Evolutionary conservation across 164 flowering plant species (phyloP).

Genomic region (Amborella trichopoda): DNA sequence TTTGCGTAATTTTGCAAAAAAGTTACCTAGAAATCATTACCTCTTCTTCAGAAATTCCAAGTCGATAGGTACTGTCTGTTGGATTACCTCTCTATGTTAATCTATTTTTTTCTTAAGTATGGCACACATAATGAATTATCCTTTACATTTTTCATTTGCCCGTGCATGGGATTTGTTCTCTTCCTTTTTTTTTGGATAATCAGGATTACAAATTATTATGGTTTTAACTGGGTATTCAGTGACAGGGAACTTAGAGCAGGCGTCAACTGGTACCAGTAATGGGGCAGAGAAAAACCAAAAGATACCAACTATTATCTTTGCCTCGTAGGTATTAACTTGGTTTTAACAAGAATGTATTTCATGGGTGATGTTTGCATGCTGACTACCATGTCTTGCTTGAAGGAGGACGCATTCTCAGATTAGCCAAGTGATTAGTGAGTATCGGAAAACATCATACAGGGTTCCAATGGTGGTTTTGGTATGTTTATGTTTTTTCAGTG

Average conservation of each 20-base stretch:
- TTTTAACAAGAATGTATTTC: background rate
- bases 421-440: constrained; percentile 80
- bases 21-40: too few relatives aligned
- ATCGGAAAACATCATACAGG: constrained; percentile 73
- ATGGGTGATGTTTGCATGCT: constrained; percentile 1
- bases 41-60: too few relatives aligned
- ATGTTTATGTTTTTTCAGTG: constrained; percentile 11
- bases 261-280: constrained; percentile 18
- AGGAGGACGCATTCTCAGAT: constrained; percentile 98
- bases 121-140: too few relatives aligned
- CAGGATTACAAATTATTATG: too few relatives aligned
- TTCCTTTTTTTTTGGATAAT: too few relatives aligned
- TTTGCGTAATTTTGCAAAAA: too few relatives aligned
- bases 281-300: constrained; percentile 28
- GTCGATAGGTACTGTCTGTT: too few relatives aligned
- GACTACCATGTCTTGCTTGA: constrained; percentile 4
- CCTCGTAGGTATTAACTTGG: constrained; percentile 47
- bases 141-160: too few relatives aligned
- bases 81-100: too few relatives aligned
- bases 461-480: constrained; percentile 95
- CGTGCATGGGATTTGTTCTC: too few relatives aligned
- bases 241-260: constrained; percentile 13
- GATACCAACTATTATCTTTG: constrained; percentile 54
- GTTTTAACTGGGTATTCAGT: constrained; percentile 19
- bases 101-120: too few relatives aligned